Percentiles rank a stretch among this genome's conserved stretches.
Conservation (phyloP, 164 flowering plant genomes). For the Nelumbo lutea region DNA sequence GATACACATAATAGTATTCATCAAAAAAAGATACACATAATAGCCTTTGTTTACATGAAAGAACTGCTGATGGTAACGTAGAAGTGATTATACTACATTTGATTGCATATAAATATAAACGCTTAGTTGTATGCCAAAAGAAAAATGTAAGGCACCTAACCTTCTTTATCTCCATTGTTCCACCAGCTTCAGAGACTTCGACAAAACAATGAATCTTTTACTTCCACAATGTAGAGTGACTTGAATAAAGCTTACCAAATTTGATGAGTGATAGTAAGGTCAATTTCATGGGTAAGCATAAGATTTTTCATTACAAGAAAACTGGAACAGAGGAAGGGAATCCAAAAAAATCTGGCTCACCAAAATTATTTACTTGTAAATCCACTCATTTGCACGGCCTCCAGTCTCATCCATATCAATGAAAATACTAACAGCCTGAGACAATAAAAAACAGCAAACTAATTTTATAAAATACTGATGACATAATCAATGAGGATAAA, state of each 20-base stretch:
- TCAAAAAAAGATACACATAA: too few relatives aligned
- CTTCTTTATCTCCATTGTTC: too few relatives aligned
- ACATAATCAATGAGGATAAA: neutral
- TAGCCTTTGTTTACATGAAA: too few relatives aligned
- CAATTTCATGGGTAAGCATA: neutral
- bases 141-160: too few relatives aligned
- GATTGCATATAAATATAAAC: neutral
- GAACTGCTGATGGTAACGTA: too few relatives aligned
- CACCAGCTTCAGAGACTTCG: neutral
- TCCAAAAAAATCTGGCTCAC: neutral
- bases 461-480: neutral
- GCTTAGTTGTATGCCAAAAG: too few relatives aligned
- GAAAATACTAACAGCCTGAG: constrained; percentile 94
- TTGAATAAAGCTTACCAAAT: neutral
- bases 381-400: constrained; percentile 94
- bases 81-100: too few relatives aligned
- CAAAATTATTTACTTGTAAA: constrained; percentile 59
- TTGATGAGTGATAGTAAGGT: neutral
- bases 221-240: neutral
- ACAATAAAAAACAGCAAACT: constrained; percentile 2
- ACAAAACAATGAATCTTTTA: neutral
- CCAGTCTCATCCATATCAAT: constrained; percentile 97
- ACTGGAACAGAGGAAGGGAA: neutral
- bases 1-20: too few relatives aligned
- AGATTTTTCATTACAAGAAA: neutral